Base-by-base conservation (phyloP, 208 protist genomes). In the Herpetomonas tarakana region DNA sequence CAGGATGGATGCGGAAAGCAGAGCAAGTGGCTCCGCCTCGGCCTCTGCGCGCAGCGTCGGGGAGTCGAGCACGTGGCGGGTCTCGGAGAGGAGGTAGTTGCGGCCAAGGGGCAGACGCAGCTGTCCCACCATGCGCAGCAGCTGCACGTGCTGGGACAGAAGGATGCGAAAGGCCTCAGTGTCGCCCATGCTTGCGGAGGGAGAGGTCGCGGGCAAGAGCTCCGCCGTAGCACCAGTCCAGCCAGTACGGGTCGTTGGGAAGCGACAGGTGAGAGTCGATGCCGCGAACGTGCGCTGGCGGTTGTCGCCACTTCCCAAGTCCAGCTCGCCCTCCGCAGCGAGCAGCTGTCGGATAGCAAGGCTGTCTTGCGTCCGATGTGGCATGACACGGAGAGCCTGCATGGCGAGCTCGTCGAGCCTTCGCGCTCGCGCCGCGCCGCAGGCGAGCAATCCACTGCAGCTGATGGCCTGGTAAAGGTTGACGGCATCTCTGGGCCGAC, bases 91-190 rank as follows among this genome's bases (percentile, higher is more conserved):
- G 52, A 81, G 59, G 53, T 76, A 90, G 29, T 85, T 52, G n/a
- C 76, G 74, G 1, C 86, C 86, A 9, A 93, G 64, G 0, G 63
- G 71, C 22, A 68, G 53, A 22, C 54, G 56, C 18, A 86, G 65
- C 50, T 78, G 71, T 2, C 50, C 50, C 2, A 74, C 81, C 38
- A 69, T 56, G 55, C 68, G 74, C 31, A 93, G 78, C 19, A 86
- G 50, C 39, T 77, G 68, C 24, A 84, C 70, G 19, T 66, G 70
- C 52, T 84, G 79, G 21, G 68, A 71, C n/a, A 90, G 46, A 4
- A 53, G 51, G 30, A 90, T 76, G 53, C 86, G 79, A 52, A 84
- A 79, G 25, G 71, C 52, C 68, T 91, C 84, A 9, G 71, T 73
- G 16, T 55, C 58, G 7, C 60, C 71, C 25, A 68, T 19, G 39